A percentile compares a stretch with the other conserved stretches of the same genome.
Evolutionary conservation across 1,284 basidiomycete species (phyloP).

Genomic region (Lentinus polychrous): DNA sequence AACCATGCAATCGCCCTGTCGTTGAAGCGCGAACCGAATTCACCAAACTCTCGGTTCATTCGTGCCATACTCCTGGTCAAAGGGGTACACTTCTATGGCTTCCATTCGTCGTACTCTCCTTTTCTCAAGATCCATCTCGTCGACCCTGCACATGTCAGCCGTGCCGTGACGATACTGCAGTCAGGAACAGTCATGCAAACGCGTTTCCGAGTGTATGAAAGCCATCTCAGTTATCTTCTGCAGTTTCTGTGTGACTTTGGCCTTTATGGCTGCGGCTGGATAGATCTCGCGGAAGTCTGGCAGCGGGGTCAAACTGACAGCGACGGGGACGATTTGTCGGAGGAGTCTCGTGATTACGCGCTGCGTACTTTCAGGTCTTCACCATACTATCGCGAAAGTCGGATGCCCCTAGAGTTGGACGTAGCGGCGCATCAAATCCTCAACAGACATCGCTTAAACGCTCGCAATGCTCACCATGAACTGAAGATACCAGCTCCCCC

Average conservation of each 20-base stretch:
- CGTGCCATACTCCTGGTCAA: slow-evolving; percentile 82
- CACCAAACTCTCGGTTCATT: slow-evolving; percentile 51
- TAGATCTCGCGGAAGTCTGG: slow-evolving; percentile 63
- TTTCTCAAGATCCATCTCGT: slow-evolving; percentile 85
- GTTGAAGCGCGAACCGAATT: slow-evolving; percentile 55
- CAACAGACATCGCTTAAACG: slow-evolving; percentile 65
- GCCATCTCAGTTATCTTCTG: slow-evolving; percentile 82
- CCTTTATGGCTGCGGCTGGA: slow-evolving; percentile 89
- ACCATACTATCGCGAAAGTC: slow-evolving; percentile 59
- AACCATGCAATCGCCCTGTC: slow-evolving; percentile 76
- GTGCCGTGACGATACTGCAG: slow-evolving; percentile 70
- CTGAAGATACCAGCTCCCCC: slow-evolving; percentile 51
- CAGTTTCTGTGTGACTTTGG: slow-evolving; percentile 97
- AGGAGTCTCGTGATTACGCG: slow-evolving; percentile 7
- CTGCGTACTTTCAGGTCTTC: slow-evolving; percentile 32
- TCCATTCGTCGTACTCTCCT: slow-evolving; percentile 79
- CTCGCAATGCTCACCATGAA: slow-evolving; percentile 72
- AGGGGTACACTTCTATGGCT: slow-evolving; percentile 95
- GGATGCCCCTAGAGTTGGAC: slow-evolving; percentile 82
- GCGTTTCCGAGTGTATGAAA: slow-evolving; percentile 79
- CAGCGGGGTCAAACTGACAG: slow-evolving; percentile 35
- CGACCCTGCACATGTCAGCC: slow-evolving; percentile 65
- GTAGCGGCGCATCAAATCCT: slow-evolving; percentile 77
- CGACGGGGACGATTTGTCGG: slow-evolving; percentile 6
- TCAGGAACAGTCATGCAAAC: slow-evolving; percentile 78